Evolutionary conservation across 345 rosid species (phyloP).

Genomic region (Eucalyptus lansdowneana): DNA sequence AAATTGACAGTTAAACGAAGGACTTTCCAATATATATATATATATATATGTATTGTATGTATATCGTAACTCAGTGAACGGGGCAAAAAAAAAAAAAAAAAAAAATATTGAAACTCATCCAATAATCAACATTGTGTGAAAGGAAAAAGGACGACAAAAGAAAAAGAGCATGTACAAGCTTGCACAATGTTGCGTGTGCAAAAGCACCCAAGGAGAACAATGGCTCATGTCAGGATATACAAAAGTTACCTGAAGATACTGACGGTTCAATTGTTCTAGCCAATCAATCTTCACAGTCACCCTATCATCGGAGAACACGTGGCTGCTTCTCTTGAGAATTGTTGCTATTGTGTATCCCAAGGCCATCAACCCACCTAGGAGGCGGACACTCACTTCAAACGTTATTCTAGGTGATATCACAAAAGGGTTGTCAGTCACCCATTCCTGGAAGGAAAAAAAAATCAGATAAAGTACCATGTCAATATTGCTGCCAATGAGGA

Average conservation of each 20-base stretch:
- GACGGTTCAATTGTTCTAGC: conserved; percentile 88
- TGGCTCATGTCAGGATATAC: not conserved
- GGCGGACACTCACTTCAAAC: conserved; percentile 95
- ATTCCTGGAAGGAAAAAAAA: conserved; percentile 43
- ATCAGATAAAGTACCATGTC: not conserved
- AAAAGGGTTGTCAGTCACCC: conserved; percentile 94
- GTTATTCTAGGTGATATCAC: conserved; percentile 98
- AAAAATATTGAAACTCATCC: not conserved
- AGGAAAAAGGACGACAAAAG: not conserved
- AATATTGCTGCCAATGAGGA: not conserved
- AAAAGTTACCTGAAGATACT: conserved; percentile 68
- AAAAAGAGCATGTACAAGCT: not conserved
- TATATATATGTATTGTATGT: too few species aligned
- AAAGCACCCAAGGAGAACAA: not conserved
- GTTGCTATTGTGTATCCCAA: conserved; percentile 94
- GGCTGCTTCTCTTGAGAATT: conserved; percentile 94
- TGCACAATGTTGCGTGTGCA: not conserved
- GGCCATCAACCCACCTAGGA: conserved; percentile 99
- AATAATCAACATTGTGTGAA: not conserved
- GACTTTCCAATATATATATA: not conserved
- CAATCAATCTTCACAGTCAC: conserved; percentile 88
- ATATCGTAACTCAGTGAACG: not conserved
- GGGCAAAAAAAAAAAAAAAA: not conserved
- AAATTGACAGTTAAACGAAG: not conserved
- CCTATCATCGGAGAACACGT: conserved; percentile 62